phyloP scores from a whole-genome alignment of 2,329 filamentous ascomycete genomes.

The Arachnopeziza araneosa region DNA sequence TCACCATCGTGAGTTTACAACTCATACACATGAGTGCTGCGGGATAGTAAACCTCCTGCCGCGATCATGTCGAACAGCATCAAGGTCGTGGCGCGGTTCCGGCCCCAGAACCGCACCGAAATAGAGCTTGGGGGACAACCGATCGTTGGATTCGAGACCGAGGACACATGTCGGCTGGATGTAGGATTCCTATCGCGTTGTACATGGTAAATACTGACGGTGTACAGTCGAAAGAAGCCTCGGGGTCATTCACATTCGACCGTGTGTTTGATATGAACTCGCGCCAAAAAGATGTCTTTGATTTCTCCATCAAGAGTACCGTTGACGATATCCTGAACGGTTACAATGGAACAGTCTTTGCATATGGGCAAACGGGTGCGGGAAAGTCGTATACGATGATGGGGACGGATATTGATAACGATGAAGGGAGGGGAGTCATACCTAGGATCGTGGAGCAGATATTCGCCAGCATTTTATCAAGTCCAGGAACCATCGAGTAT shows the following conservation, averaged over 20 bases:
- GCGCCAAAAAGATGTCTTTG: constrained; percentile 88
- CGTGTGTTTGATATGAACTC: constrained; percentile 94
- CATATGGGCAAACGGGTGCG: constrained; percentile 95
- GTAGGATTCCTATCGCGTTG: constrained; percentile 46
- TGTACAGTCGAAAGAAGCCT: constrained; percentile 70
- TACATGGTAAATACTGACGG: constrained; percentile 6
- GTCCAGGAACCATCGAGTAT: constrained; percentile 91
- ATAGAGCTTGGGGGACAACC: constrained; percentile 84
- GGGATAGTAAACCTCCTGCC: constrained; percentile 18
- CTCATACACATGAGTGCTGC: constrained; percentile 27
- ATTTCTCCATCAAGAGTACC: constrained; percentile 92
- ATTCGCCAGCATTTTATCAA: constrained; percentile 89
- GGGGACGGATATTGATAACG: constrained; percentile 90
- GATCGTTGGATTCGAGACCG: constrained; percentile 81
- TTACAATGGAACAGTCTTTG: constrained; percentile 98
- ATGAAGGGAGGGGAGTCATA: constrained; percentile 84
- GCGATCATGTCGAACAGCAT: constrained; percentile 48
- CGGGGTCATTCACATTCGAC: constrained; percentile 91
- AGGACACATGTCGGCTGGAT: constrained; percentile 82
- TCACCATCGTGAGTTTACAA: constrained; percentile 8
- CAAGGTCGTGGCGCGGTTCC: constrained; percentile 95
- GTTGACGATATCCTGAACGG: constrained; percentile 98
- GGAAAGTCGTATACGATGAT: constrained; percentile 99
- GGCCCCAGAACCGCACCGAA: constrained; percentile 94
- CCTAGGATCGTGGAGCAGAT: constrained; percentile 97